Conservation (phyloP, 192 early-diverging fungal genomes). For the Coemansia sp. region DNA sequence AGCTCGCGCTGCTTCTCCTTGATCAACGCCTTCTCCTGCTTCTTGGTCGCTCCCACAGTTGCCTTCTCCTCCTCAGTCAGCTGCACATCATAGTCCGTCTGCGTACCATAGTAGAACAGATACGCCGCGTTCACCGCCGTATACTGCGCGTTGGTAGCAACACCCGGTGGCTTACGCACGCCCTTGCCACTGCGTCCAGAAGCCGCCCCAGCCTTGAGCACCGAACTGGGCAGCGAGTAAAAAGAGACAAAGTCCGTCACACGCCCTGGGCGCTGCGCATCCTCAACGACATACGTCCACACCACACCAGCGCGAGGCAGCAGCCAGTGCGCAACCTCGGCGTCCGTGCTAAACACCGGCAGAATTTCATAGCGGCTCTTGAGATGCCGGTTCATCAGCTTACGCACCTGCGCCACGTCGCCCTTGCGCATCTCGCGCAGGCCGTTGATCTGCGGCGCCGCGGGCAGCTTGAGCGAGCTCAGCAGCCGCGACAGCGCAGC, state of each 20-base stretch:
- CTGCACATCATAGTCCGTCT: constrained; percentile 36
- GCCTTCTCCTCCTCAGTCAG: constrained; percentile 35
- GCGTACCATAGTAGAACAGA: constrained; percentile 86
- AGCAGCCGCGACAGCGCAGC: constrained; percentile 20
- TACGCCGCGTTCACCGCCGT: constrained; percentile 85
- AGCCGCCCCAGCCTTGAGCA: constrained; percentile 64
- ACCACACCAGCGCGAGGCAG: constrained; percentile 80
- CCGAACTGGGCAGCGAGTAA: constrained; percentile 91
- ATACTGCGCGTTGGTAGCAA: not conserved
- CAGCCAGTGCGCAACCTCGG: constrained; percentile 90
- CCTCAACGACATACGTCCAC: constrained; percentile 92
- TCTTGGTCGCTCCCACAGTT: constrained; percentile 38
- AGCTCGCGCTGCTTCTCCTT: constrained; percentile 27
- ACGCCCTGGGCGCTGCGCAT: constrained; percentile 54
- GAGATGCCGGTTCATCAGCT: constrained; percentile 74
- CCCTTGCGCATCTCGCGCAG: constrained; percentile 73
- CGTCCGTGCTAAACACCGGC: constrained; percentile 69
- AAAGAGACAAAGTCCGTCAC: constrained; percentile 92
- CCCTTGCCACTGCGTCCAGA: constrained; percentile 18
- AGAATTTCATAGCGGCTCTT: constrained; percentile 60
- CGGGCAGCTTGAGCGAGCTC: constrained; percentile 18
- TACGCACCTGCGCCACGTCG: constrained; percentile 72
- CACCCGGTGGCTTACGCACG: constrained; percentile 1
- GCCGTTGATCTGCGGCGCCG: constrained; percentile 56
- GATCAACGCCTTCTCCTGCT: constrained; percentile 41